A percentile compares a stretch with the other conserved stretches of the same genome.
These are phyloP conservation scores for Xylaria scruposa DNA, from an alignment of 495 filamentous ascomycete genomes.

Conservation along the genomic window DNA sequence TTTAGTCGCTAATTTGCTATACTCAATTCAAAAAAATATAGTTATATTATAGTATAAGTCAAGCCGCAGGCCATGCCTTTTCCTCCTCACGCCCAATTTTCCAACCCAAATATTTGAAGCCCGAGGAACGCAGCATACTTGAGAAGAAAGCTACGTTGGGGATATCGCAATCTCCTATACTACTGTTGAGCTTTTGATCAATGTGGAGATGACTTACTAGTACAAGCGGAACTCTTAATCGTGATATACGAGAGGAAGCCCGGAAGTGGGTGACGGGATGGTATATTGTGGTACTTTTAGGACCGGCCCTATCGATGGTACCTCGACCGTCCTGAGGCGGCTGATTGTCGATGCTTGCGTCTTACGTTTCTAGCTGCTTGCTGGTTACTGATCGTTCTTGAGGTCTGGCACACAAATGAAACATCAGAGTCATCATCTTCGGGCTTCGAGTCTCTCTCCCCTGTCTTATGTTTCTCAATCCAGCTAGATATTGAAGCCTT, in stretches of 20 bases:
- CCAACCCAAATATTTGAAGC: background rate
- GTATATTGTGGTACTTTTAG: background rate
- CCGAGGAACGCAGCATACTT: background rate
- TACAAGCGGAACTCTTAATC: background rate
- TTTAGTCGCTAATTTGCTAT: conserved; percentile 22
- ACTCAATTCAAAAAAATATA: conserved; percentile 9
- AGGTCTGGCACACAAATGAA: conserved; percentile 23
- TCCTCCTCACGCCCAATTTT: background rate
- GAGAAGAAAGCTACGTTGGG: background rate
- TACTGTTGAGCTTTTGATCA: background rate
- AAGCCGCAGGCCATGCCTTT: background rate
- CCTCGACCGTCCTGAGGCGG: background rate
- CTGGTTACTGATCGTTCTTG: conserved; percentile 16
- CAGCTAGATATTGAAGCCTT: conserved; percentile 1
- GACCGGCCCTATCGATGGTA: background rate
- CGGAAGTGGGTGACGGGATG: background rate
- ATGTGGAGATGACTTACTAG: background rate
- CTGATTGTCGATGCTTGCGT: background rate
- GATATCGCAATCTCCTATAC: background rate
- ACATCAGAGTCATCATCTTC: conserved; percentile 13
- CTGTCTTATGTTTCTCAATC: background rate
- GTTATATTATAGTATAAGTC: conserved; percentile 14
- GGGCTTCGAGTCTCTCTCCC: background rate
- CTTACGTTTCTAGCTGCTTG: background rate
- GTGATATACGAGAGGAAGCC: background rate